phyloP scores from a whole-genome alignment of 2,329 filamentous ascomycete species.

The Cercospora zeina region DNA sequence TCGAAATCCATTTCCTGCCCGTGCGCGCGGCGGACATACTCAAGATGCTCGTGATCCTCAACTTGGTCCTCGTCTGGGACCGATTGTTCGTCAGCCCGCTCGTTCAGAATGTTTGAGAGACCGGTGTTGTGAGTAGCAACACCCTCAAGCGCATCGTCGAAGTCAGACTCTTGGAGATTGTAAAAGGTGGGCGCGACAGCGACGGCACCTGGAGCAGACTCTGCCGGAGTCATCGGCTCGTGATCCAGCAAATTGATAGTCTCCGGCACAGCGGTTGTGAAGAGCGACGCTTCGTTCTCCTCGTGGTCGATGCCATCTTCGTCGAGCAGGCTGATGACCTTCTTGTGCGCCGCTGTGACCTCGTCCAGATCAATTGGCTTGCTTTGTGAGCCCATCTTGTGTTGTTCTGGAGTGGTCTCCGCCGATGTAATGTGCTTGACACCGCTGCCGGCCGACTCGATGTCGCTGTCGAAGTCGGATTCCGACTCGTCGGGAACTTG shows the following conservation, averaged over 20 bases:
- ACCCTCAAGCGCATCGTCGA: conserved; percentile 2
- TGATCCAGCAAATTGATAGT: conserved; percentile 11
- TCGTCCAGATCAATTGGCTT: conserved; percentile 31
- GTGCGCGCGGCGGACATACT: conserved; percentile 23
- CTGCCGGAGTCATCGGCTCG: neutral
- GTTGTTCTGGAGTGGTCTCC: conserved; percentile 35
- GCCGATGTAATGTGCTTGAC: conserved; percentile 30
- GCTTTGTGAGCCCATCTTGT: conserved; percentile 30
- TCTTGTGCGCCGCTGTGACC: conserved; percentile 5
- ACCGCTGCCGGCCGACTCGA: conserved; percentile 25
- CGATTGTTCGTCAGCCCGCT: conserved; percentile 18
- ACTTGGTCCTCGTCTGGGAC: conserved; percentile 18
- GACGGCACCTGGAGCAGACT: neutral
- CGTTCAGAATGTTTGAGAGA: conserved; percentile 29
- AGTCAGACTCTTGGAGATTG: conserved; percentile 9
- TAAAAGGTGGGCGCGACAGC: neutral
- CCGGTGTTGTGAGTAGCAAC: conserved; percentile 15
- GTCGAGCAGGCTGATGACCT: conserved; percentile 29
- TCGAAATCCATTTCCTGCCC: conserved; percentile 4
- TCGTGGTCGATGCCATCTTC: conserved; percentile 24
- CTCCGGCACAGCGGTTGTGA: conserved; percentile 17
- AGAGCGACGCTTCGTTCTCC: conserved; percentile 15
- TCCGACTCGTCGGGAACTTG: conserved; percentile 28
- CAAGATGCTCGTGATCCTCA: conserved; percentile 14
- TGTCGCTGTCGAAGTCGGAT: conserved; percentile 32